phyloP scores from a whole-genome alignment of 176 grass and related monocot genomes.

The Saccharum spontaneum region DNA sequence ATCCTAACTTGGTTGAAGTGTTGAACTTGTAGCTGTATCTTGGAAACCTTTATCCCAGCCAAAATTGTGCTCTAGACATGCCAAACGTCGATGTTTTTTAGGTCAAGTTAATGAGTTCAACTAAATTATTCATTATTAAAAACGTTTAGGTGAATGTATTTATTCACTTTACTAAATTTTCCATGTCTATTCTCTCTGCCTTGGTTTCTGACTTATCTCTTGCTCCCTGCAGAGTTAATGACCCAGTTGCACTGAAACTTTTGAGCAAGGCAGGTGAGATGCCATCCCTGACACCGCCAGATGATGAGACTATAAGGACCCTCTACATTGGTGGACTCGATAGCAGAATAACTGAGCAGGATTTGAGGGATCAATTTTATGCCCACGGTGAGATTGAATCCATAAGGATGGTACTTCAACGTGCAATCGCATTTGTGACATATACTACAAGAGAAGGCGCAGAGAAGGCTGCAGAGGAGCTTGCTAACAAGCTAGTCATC shows the following conservation, averaged over 20 bases:
- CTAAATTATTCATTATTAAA: background rate
- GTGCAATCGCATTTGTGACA: conserved; percentile 85
- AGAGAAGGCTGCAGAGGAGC: conserved; percentile 90
- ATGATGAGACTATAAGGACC: conserved; percentile 89
- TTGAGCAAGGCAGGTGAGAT: conserved; percentile 93
- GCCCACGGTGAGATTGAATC: conserved; percentile 92
- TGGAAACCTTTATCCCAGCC: background rate
- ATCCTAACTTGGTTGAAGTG: conserved; percentile 6
- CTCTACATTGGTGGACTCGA: conserved; percentile 92
- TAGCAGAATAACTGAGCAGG: conserved; percentile 71
- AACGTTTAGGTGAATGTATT: background rate
- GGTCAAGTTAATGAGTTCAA: background rate
- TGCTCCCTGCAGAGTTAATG: conserved; percentile 71
- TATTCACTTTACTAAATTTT: conserved; percentile 9
- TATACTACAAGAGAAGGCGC: conserved; percentile 90
- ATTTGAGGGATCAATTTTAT: conserved; percentile 95
- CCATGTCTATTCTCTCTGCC: background rate
- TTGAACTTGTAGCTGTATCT: background rate
- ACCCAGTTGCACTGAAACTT: conserved; percentile 88
- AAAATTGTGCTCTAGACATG: background rate
- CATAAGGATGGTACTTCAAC: conserved; percentile 90
- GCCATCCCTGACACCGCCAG: conserved; percentile 81
- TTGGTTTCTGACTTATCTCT: conserved; percentile 30
- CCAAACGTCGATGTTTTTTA: background rate
- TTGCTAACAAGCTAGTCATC: conserved; percentile 90